Percentiles rank a stretch among this genome's conserved stretches.
phyloP scores from a whole-genome alignment of 169 alveolate species.

The Cyclospora cayetanensis region DNA sequence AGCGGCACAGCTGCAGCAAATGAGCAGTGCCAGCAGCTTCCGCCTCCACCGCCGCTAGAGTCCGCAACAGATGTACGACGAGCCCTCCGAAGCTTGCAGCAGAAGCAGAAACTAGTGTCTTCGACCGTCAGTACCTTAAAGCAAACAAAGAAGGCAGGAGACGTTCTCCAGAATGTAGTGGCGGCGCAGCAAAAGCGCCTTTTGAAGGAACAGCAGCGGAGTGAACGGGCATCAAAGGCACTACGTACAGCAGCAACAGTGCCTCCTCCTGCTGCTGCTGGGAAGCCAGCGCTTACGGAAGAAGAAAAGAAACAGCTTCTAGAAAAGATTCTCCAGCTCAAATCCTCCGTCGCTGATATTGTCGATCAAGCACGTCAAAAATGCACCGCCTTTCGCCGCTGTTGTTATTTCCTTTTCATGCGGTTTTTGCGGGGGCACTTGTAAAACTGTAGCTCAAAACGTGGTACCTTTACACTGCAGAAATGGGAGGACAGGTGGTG shows the following conservation, averaged over 20 bases:
- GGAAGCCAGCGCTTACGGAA: slow-evolving; percentile 5
- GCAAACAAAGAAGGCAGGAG: slow-evolving; percentile 33
- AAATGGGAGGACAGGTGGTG: too few species aligned
- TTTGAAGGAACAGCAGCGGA: slow-evolving; percentile 13
- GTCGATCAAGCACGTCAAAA: background rate
- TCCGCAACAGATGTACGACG: slow-evolving; percentile 43
- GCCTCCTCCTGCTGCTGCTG: slow-evolving; percentile 55
- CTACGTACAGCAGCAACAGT: slow-evolving; percentile 27
- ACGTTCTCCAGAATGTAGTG: background rate
- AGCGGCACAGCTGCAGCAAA: background rate
- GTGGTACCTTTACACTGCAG: too few species aligned
- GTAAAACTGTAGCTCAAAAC: too few species aligned
- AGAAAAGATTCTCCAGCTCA: slow-evolving; percentile 34
- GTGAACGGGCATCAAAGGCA: background rate
- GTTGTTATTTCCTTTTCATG: background rate
- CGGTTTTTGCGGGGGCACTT: too few species aligned
- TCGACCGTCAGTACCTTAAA: background rate
- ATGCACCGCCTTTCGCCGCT: background rate
- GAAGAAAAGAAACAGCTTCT: slow-evolving; percentile 5
- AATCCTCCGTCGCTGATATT: slow-evolving; percentile 39
- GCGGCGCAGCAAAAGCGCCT: slow-evolving; percentile 45
- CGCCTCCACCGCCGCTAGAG: background rate
- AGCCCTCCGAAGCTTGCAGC: background rate
- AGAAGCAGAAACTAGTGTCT: slow-evolving; percentile 17
- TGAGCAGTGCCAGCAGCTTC: slow-evolving; percentile 3